Conservation (phyloP, 2,329 filamentous ascomycete species). For the Magnaporthiopsis incrustans region DNA sequence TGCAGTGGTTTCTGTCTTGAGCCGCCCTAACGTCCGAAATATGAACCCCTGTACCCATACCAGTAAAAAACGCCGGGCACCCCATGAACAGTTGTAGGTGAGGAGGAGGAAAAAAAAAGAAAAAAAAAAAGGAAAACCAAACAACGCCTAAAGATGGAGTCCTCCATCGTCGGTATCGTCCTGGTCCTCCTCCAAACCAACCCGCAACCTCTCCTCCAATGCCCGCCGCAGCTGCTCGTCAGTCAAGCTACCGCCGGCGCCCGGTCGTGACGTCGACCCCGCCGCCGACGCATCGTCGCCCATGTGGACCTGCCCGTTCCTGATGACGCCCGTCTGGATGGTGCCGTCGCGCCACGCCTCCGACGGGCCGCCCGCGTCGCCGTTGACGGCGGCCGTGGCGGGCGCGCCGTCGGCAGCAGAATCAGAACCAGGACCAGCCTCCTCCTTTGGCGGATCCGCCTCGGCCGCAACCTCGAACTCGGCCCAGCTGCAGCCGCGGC, state of each 20-base stretch:
- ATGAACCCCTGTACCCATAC: background rate
- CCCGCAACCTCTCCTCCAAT: conserved; percentile 46
- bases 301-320: conserved; percentile 40
- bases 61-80: background rate
- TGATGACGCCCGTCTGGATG: conserved; percentile 51
- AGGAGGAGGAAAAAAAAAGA: background rate
- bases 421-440: background rate
- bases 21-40: background rate
- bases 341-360: conserved; percentile 55
- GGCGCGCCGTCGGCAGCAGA: conserved; percentile 8
- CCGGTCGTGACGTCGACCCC: background rate
- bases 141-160: conserved; percentile 46
- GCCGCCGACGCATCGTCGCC: conserved; percentile 18
- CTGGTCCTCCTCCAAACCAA: conserved; percentile 35
- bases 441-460: conserved; percentile 21
- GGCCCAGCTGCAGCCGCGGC: conserved; percentile 46
- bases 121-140: too few relatives aligned
- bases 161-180: conserved; percentile 48
- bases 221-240: conserved; percentile 52
- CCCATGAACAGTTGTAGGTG: background rate
- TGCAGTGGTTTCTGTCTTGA: background rate
- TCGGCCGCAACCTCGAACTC: conserved; percentile 37
- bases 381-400: conserved; percentile 1
- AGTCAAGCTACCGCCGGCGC: conserved; percentile 37
- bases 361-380: conserved; percentile 15